Evolutionary conservation across 805 yeast genomes (phyloP), one percentile per base, ranked within the genome.

Genomic region (Kuraishia hungarica): DNA sequence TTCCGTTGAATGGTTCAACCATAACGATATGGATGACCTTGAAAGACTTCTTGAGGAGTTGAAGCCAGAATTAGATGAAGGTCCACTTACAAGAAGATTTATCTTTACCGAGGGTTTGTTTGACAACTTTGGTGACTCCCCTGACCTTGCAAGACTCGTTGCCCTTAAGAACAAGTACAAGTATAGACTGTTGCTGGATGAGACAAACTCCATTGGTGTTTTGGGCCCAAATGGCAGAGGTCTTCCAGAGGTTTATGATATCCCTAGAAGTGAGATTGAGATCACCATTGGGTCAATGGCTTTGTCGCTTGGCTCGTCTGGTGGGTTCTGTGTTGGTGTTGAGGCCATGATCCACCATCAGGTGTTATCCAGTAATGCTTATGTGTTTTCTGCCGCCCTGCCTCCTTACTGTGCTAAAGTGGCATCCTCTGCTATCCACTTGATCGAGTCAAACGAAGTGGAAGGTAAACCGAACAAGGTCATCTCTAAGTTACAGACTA

Each of bases 251-350:
- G 84, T 81, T 65, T 87, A 67, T 60, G 79, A 76, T 51, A 74
- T 92, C 61, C 80, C 84, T 56, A 82, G 97, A 60, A 68, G 77
- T 5, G 88, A 87, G 51, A 76, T 94, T 58, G 94, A 93, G 61
- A 84, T 94, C 59, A 89, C 96, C 10, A 79, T 90, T 53, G 97
- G 97, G 24, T 82, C 96, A 1, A 71, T 94, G 77, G 94, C 97
- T 17, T 78, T 79, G 50, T 77, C 96, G 0, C 77, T 93, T 60
- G 93, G 90, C 8, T 78, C 94, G 1, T 83, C 93, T 52, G 99
- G 99, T 60, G 98, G 97, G 0, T 93, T 89, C 72, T 94, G 96
- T 66, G 87, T 89, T 28, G 99, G 98, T 56, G 86, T 81, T 48
- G 70, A 74, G 24, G 86, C 86, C 55, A 89, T 94, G 90, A 82